A percentile compares a stretch with the other conserved stretches of the same genome.
These are phyloP conservation scores for Parastagonospora nodorum DNA, from an alignment of 2,329 filamentous ascomycete species.

Conservation along the genomic window DNA sequence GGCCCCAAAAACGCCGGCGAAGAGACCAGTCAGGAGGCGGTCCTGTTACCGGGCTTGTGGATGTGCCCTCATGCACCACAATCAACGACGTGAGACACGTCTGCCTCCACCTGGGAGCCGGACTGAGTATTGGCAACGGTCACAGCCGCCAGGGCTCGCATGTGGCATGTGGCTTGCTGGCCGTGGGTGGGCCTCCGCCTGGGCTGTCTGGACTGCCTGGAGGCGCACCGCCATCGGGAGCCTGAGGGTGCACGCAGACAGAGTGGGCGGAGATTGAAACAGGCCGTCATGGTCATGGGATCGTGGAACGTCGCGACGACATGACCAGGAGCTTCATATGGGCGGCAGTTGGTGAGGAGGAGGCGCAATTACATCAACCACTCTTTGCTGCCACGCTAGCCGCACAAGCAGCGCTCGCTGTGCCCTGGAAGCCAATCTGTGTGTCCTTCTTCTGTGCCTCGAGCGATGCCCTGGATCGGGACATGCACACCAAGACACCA, in stretches of 20 bases:
- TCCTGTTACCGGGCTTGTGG: constrained; percentile 33
- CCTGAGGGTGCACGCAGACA: not conserved
- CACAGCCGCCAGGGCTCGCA: constrained; percentile 21
- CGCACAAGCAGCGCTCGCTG: constrained; percentile 10
- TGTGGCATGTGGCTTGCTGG: constrained; percentile 24
- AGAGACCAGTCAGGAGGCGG: constrained; percentile 20
- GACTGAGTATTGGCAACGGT: constrained; percentile 22
- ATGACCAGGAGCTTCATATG: constrained; percentile 3
- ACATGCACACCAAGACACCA: not conserved
- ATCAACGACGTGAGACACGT: constrained; percentile 29
- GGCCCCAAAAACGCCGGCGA: not conserved
- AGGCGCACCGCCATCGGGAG: too few species aligned
- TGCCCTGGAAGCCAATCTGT: not conserved
- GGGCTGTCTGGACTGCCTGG: too few species aligned
- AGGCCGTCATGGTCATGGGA: not conserved
- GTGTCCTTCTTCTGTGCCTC: not conserved
- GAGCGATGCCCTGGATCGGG: not conserved
- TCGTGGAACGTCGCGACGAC: not conserved
- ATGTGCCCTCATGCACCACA: constrained; percentile 28
- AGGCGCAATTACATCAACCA: constrained; percentile 3
- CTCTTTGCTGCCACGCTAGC: constrained; percentile 11
- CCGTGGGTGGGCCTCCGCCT: not conserved
- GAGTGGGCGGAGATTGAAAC: not conserved
- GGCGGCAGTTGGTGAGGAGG: constrained; percentile 8
- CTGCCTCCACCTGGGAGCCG: constrained; percentile 27